A percentile compares a stretch with the other conserved stretches of the same genome.
These are phyloP conservation scores for Suillus alpinus DNA, from an alignment of 768 basidiomycete genomes.

Conservation along the genomic window DNA sequence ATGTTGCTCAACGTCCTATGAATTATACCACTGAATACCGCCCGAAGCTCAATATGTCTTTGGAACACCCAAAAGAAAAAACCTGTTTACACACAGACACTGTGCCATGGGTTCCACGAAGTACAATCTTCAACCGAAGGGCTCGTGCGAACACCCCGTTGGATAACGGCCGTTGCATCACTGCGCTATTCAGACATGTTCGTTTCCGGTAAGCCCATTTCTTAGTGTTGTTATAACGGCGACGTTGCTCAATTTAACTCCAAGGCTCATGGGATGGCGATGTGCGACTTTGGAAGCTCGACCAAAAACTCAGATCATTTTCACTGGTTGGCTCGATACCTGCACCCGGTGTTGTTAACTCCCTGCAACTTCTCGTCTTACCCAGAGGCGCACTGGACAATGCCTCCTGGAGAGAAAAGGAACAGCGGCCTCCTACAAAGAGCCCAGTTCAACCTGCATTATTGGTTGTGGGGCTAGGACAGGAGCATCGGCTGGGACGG, in stretches of 20 bases:
- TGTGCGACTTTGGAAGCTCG: constrained; percentile 90
- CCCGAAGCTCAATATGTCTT: constrained; percentile 71
- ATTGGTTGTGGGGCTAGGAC: constrained; percentile 77
- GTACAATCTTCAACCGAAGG: constrained; percentile 71
- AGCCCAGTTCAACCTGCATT: constrained; percentile 37
- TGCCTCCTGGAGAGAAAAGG: constrained; percentile 38
- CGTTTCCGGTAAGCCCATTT: constrained; percentile 65
- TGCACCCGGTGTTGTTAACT: constrained; percentile 83
- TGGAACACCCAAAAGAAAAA: constrained; percentile 96
- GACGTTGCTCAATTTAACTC: constrained; percentile 3
- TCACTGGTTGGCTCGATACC: constrained; percentile 59
- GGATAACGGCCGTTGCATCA: constrained; percentile 84
- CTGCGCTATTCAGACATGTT: constrained; percentile 90
- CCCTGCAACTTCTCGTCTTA: constrained; percentile 73
- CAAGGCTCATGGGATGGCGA: constrained; percentile 92
- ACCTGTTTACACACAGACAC: constrained; percentile 79
- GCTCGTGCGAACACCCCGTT: constrained; percentile 73
- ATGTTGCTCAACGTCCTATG: constrained; percentile 29
- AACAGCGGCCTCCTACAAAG: constrained; percentile 9
- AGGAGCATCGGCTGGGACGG: constrained; percentile 87
- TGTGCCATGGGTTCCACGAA: constrained; percentile 87
- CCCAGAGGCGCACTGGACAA: constrained; percentile 39
- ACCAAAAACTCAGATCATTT: constrained; percentile 76
- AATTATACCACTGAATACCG: constrained; percentile 3
- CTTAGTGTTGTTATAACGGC: neutral